Evolutionary conservation across 2,329 filamentous ascomycete species (phyloP).

Genomic region (Hymenoscyphus infarciens): DNA sequence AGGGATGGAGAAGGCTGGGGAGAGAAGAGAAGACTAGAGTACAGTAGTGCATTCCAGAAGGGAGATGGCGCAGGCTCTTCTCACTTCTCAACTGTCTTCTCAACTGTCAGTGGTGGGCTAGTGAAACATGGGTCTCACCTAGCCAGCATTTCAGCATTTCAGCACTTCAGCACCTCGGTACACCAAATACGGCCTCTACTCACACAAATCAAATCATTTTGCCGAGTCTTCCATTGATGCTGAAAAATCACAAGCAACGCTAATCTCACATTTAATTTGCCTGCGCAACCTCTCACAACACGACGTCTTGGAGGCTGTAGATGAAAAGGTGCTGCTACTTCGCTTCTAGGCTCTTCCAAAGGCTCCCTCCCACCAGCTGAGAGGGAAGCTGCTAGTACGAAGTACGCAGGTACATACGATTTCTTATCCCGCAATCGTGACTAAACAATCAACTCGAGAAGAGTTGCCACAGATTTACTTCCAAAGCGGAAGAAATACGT

Average conservation of each 20-base stretch:
- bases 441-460: too few species aligned
- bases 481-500: too few species aligned
- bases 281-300: not conserved
- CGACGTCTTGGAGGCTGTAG: not conserved
- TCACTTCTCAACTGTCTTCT: not conserved
- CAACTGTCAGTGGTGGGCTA: not conserved
- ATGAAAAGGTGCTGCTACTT: not conserved
- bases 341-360: not conserved
- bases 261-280: constrained; percentile 1
- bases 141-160: not conserved
- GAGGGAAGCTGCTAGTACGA: not conserved
- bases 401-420: not conserved
- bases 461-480: too few species aligned
- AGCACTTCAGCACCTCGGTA: not conserved
- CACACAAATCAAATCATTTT: not conserved
- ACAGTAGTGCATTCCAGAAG: too few species aligned
- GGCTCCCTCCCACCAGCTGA: constrained; percentile 1
- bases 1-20: too few species aligned
- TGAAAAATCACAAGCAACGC: not conserved
- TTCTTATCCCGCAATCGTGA: not conserved
- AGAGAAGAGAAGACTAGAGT: too few species aligned
- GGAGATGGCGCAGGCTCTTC: not conserved
- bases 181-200: not conserved
- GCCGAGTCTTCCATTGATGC: not conserved
- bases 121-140: too few species aligned